Evolutionary conservation across 179 eudicot genomes (phyloP), one percentile per base, ranked within the genome.

Genomic region (Gypsophila paniculata): DNA sequence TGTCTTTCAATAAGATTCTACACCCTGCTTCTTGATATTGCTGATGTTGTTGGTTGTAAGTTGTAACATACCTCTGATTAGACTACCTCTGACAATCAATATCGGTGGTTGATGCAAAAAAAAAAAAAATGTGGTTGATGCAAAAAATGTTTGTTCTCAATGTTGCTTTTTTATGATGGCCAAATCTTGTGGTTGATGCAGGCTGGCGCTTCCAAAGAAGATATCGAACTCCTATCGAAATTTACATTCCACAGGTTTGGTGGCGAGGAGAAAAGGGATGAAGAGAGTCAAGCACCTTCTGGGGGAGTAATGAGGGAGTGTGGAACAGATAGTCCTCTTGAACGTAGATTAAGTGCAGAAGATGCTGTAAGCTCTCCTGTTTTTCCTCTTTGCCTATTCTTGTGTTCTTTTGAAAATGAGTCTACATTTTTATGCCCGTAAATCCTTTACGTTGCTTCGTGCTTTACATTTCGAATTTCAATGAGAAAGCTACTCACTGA

Each of bases 141-240:
- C 42, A 36, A 14, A 57, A 57, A 6, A 21, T 22, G 61, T 57
- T 57, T 57, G 5, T 57, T 57, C 61, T 36, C 29, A 18, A 25
- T 15, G 26, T 10, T 39, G 3, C 61, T 51, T 61, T 61, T 13
- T 36, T 2, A 23, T 66, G 39, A 25, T 67, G 54, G 53, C 64
- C 26, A 23, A 72, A 61, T 23, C 58, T 55, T 13, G 26, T 17
- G 44, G 26, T 69, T 61, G 55, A 63, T 72, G 65, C 76, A 88
- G 92, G 85, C 73, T 59, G 92, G 92, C 75, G 90, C 92, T 60
- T 77, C 90, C 68, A 84, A 80, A 76, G 90, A 88, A 78, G 90
- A 81, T 38, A 83, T 88, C 52, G 90, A 86, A 58, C 74, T 69
- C 54, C 78, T 86, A 32, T 68, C 83, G 22, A 83, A 81, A 49